phyloP scores from a whole-genome alignment of 768 basidiomycete species.

The Podaxis sp. region DNA sequence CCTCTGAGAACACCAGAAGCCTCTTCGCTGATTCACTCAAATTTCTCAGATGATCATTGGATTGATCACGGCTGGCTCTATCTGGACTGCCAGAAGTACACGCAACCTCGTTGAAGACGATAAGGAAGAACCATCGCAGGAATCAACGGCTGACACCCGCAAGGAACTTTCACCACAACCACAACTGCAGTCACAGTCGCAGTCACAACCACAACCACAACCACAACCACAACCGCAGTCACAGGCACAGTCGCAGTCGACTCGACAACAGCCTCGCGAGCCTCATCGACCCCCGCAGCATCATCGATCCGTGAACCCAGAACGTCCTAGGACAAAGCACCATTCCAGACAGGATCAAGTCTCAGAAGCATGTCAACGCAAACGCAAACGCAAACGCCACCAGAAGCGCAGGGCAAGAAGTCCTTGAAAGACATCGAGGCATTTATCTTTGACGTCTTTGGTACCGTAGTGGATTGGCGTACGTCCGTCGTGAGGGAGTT shows the following conservation, averaged over 20 bases:
- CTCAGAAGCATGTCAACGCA: background rate
- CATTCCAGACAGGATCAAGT: background rate
- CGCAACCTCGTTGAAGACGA: background rate
- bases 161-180: background rate
- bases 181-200: background rate
- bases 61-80: slow-evolving; percentile 1
- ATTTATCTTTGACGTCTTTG: slow-evolving; percentile 46
- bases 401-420: background rate
- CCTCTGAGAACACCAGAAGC: background rate
- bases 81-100: slow-evolving; percentile 5
- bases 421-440: slow-evolving; percentile 31
- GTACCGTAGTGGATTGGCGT: slow-evolving; percentile 48
- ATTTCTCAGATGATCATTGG: slow-evolving; percentile 5
- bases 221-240: background rate
- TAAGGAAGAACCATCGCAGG: background rate
- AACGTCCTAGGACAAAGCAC: background rate
- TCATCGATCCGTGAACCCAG: background rate
- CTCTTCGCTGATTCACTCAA: background rate
- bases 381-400: slow-evolving; percentile 3
- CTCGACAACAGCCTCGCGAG: background rate
- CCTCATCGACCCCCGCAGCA: background rate
- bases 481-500: slow-evolving; percentile 28
- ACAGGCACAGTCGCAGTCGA: background rate
- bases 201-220: background rate
- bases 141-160: background rate